Conservation (phyloP, 179 eudicot genomes). For the Vitellaria paradoxa region DNA sequence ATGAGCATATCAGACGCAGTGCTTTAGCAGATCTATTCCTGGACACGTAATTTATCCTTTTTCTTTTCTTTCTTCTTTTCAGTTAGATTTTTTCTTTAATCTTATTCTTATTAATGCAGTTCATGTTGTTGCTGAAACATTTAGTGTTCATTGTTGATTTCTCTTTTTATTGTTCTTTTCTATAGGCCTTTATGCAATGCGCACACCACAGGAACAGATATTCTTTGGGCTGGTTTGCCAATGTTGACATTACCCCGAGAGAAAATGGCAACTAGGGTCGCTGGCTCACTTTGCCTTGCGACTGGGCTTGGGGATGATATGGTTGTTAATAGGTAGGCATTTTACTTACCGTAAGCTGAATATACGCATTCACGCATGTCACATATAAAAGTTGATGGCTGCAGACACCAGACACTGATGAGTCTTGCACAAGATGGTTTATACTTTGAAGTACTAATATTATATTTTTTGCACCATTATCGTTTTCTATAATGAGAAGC, state of each 20-base stretch:
- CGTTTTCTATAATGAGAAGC: no score
- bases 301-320: conserved; percentile 91
- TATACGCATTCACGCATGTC: no score
- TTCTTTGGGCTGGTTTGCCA: conserved; percentile 97
- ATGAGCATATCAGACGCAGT: conserved; percentile 87
- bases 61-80: no score
- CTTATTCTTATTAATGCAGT: background rate
- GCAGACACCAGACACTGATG: no score
- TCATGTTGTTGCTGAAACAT: background rate
- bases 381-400: no score
- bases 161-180: background rate
- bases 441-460: no score
- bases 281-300: conserved; percentile 89
- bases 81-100: no score
- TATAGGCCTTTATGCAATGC: conserved; percentile 90
- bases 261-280: conserved; percentile 98
- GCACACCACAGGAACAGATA: conserved; percentile 94
- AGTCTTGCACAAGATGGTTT: background rate
- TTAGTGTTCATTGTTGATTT: background rate
- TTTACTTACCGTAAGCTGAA: conserved; percentile 23
- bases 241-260: conserved; percentile 88
- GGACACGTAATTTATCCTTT: conserved; percentile 53
- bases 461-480: no score
- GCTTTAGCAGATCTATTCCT: conserved; percentile 85
- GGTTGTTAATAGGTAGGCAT: conserved; percentile 62